Evolutionary conservation across 129 eudicot genomes (phyloP).

Genomic region (Arctium minus): DNA sequence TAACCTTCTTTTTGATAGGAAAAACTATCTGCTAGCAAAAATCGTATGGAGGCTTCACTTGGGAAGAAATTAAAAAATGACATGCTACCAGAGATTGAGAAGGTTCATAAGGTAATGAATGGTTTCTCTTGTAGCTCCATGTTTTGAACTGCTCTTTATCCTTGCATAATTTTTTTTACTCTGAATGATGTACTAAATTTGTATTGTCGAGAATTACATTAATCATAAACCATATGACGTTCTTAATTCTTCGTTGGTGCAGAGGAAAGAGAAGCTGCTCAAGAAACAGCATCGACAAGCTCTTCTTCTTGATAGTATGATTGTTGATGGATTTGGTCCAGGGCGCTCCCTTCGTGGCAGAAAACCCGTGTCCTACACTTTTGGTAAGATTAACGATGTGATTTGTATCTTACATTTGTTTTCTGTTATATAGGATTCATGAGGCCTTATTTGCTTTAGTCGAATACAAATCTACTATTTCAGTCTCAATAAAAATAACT

Average conservation of each 20-base stretch:
- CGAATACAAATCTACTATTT: neutral
- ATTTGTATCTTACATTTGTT: neutral
- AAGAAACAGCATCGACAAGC: conserved; percentile 95
- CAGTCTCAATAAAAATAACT: neutral
- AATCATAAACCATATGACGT: neutral
- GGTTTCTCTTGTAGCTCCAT: neutral
- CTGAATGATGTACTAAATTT: neutral
- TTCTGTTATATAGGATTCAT: neutral
- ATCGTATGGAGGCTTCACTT: conserved; percentile 77
- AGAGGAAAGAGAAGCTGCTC: conserved; percentile 80
- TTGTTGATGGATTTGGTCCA: conserved; percentile 73
- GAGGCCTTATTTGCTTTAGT: neutral
- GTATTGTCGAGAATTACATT: neutral
- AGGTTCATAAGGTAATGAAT: conserved; percentile 69
- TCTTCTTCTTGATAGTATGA: conserved; percentile 85
- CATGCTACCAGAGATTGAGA: conserved; percentile 93
- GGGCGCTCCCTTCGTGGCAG: conserved; percentile 97
- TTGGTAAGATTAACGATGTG: conserved; percentile 49
- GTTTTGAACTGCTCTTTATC: neutral
- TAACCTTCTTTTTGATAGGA: conserved; percentile 45
- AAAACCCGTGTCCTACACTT: conserved; percentile 92
- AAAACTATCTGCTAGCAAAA: conserved; percentile 75
- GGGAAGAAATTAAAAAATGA: conserved; percentile 78
- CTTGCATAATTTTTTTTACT: neutral
- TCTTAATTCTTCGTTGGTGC: conserved; percentile 19